These are phyloP conservation scores for Xylariaceae sp. DNA, from an alignment of 2,329 filamentous ascomycete species.

Conservation along the genomic window DNA sequence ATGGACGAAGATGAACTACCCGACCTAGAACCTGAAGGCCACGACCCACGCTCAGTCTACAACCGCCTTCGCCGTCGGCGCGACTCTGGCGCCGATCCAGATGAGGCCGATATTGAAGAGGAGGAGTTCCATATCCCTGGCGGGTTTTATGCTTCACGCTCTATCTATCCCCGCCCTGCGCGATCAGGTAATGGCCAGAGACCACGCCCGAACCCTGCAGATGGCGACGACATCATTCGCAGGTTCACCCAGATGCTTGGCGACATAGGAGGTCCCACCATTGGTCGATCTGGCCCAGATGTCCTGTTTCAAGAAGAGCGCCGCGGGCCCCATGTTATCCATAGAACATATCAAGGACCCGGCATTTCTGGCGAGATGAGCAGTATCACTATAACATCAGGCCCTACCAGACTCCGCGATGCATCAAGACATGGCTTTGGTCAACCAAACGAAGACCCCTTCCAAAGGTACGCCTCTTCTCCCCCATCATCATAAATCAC, in stretches of 20 bases:
- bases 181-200: conserved; percentile 11
- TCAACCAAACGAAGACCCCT: conserved; percentile 35
- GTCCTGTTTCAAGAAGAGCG: conserved; percentile 20
- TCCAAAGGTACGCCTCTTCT: conserved; percentile 42
- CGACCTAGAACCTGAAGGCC: conserved; percentile 29
- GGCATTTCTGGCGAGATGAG: conserved; percentile 38
- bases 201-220: conserved; percentile 19
- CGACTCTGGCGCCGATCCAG: conserved; percentile 51
- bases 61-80: conserved; percentile 19
- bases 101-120: conserved; percentile 57
- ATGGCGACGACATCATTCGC: conserved; percentile 33
- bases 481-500: too few species aligned
- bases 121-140: conserved; percentile 38
- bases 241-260: conserved; percentile 37
- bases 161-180: conserved; percentile 27
- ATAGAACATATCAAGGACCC: conserved; percentile 35
- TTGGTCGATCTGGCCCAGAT: conserved; percentile 25
- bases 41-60: conserved; percentile 6
- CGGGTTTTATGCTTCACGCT: conserved; percentile 39
- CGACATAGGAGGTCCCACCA: conserved; percentile 22
- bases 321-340: conserved; percentile 21
- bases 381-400: conserved; percentile 47
- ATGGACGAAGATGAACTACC: too few species aligned
- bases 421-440: conserved; percentile 10
- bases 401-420: conserved; percentile 27